Percentiles rank a stretch among this genome's conserved stretches.
These are phyloP conservation scores for Salix suchowensis DNA, from an alignment of 345 rosid genomes.

Conservation along the genomic window DNA sequence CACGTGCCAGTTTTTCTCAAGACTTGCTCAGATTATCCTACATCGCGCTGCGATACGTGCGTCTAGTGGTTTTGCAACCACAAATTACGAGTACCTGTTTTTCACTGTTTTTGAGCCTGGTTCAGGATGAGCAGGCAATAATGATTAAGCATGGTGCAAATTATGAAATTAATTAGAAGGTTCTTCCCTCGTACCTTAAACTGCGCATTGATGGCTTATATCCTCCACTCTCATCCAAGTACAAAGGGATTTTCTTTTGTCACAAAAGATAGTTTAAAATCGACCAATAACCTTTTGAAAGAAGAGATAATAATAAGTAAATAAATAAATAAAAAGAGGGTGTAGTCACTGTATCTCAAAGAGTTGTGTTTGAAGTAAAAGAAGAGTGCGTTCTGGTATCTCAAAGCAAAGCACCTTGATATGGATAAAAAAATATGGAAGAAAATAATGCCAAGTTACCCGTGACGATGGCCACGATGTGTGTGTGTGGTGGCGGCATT, in stretches of 20 bases:
- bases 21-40: not conserved
- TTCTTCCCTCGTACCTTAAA: not conserved
- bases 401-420: no score
- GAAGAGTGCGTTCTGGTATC: no score
- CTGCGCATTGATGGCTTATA: not conserved
- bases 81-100: not conserved
- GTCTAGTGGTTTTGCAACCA: not conserved
- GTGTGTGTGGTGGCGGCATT: not conserved
- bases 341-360: not conserved
- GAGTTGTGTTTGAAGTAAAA: no score
- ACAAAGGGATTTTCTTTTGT: not conserved
- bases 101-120: not conserved
- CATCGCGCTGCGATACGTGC: not conserved
- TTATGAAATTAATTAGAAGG: not conserved
- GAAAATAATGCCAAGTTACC: not conserved
- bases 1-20: not conserved
- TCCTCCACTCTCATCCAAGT: not conserved
- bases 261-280: not conserved
- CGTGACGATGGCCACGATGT: not conserved
- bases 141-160: not conserved
- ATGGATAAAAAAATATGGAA: no score
- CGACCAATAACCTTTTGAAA: not conserved
- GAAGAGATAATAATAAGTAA: not conserved
- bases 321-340: no score
- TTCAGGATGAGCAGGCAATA: not conserved